A percentile compares a stretch with the other conserved stretches of the same genome.
Evolutionary conservation across 2,329 filamentous ascomycete genomes (phyloP).

Genomic region (Sclerotinia subarctica): DNA sequence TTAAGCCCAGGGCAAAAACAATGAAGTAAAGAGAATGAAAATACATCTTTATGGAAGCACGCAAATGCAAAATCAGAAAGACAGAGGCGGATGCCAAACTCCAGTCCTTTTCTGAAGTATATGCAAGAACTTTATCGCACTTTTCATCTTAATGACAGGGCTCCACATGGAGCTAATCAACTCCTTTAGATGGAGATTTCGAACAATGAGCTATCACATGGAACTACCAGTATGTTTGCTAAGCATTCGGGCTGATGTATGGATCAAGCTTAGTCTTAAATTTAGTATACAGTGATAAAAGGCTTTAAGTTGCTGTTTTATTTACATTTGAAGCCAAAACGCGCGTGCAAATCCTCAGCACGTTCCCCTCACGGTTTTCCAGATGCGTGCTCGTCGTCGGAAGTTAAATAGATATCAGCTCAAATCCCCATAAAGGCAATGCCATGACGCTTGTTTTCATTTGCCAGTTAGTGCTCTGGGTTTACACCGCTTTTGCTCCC

Average conservation of each 20-base stretch:
- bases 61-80: neutral
- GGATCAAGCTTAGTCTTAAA: neutral
- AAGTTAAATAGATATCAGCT: neutral
- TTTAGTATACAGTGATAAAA: neutral
- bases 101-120: neutral
- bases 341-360: neutral
- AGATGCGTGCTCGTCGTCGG: neutral
- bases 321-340: neutral
- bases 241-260: conserved; percentile 7
- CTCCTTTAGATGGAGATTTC: neutral
- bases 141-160: neutral
- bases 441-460: neutral
- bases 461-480: neutral
- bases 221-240: conserved; percentile 3
- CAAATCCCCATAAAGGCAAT: neutral
- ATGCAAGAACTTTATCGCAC: neutral
- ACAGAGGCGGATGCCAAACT: neutral
- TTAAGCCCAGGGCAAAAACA: neutral
- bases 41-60: neutral
- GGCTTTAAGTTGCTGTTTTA: neutral
- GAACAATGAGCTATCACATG: neutral
- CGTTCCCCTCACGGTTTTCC: neutral
- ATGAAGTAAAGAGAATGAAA: neutral
- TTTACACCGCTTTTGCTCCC: neutral
- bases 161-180: neutral